Conservation (phyloP, 805 yeast genomes). For the Isabelozyma gotoi region DNA sequence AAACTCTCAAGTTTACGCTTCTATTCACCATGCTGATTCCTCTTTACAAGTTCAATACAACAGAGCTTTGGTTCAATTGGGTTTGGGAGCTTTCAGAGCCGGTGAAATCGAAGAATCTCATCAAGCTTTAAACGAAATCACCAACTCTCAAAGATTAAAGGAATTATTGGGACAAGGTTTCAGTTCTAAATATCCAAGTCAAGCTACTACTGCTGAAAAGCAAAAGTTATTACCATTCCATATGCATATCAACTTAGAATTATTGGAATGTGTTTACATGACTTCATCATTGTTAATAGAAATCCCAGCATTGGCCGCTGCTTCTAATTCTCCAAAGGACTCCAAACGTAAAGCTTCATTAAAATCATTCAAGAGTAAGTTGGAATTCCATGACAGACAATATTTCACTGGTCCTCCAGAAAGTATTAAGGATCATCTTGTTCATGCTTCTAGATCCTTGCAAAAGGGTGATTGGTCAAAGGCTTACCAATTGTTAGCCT, state of each 20-base stretch:
- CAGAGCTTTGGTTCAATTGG: constrained; percentile 93
- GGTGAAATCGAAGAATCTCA: constrained; percentile 86
- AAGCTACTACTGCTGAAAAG: constrained; percentile 58
- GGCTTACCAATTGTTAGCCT: constrained; percentile 67
- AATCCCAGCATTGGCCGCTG: constrained; percentile 83
- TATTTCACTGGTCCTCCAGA: constrained; percentile 98
- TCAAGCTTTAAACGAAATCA: constrained; percentile 83
- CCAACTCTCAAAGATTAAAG: constrained; percentile 80
- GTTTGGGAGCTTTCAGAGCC: constrained; percentile 89
- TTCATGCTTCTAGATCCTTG: constrained; percentile 87
- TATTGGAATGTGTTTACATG: constrained; percentile 90
- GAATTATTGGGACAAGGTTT: constrained; percentile 93
- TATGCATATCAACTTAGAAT: constrained; percentile 95
- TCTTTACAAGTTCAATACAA: constrained; percentile 88
- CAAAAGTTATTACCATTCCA: constrained; percentile 94
- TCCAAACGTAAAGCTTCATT: constrained; percentile 54
- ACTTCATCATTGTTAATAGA: constrained; percentile 88
- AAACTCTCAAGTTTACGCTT: constrained; percentile 78
- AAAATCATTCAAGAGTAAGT: constrained; percentile 85
- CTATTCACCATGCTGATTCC: constrained; percentile 83
- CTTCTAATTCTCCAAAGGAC: constrained; percentile 64
- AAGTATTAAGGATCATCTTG: constrained; percentile 87
- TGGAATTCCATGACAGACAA: constrained; percentile 92
- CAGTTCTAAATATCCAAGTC: constrained; percentile 61
- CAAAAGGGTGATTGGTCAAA: constrained; percentile 87